phyloP scores from a whole-genome alignment of 2,329 filamentous ascomycete species.

The Penicillium sp. region DNA sequence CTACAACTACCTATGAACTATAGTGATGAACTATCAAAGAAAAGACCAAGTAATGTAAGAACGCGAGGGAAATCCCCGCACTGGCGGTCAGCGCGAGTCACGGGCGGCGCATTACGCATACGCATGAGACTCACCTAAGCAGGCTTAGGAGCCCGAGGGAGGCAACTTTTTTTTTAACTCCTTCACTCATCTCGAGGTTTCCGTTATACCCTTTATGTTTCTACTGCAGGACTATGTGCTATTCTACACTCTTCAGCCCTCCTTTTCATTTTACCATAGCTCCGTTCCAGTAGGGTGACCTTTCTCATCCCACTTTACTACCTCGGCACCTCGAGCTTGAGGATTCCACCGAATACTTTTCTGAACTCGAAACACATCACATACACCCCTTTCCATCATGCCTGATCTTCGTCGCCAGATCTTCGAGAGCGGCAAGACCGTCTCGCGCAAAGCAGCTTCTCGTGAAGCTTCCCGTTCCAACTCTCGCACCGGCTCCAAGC shows the following conservation, averaged over 20 bases:
- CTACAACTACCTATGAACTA: no score
- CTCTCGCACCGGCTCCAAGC: conserved; percentile 54
- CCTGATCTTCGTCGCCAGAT: conserved; percentile 56
- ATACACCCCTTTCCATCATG: conserved; percentile 33
- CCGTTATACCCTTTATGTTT: conserved; percentile 13
- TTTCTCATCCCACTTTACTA: background rate
- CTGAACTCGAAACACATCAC: background rate
- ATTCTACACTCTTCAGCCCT: conserved; percentile 10
- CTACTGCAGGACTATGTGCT: conserved; percentile 16
- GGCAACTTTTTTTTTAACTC: conserved; percentile 4
- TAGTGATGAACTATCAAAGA: no score
- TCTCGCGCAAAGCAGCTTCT: conserved; percentile 61
- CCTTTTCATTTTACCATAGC: conserved; percentile 15
- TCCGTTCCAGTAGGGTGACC: conserved; percentile 22
- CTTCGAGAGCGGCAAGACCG: conserved; percentile 64
- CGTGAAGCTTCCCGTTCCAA: conserved; percentile 53
- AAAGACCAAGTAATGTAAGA: no score
- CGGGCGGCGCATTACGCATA: background rate
- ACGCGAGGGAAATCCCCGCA: background rate
- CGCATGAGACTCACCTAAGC: background rate
- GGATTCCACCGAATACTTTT: background rate
- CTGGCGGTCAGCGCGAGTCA: background rate
- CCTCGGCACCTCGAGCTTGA: background rate
- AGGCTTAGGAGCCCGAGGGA: background rate
- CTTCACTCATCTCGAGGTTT: conserved; percentile 5